Evolutionary conservation across 1,284 basidiomycete species (phyloP), one percentile per base, ranked within the genome.

Genomic region (Cutaneotrichosporon cavernicola): DNA sequence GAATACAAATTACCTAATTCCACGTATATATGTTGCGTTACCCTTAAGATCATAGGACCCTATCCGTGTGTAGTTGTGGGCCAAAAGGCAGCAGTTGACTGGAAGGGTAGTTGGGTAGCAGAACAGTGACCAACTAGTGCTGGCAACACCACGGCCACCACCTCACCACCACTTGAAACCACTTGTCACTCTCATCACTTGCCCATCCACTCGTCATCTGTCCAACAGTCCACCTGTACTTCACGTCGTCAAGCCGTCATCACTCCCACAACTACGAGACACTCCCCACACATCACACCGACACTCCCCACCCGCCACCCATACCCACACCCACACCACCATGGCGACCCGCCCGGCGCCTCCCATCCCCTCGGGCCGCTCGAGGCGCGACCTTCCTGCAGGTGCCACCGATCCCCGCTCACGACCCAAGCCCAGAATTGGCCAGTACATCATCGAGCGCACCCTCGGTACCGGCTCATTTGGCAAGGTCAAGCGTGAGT

Each of bases 401-500:
- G 65, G 55, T 31, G 52, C 55, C 18, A 55, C 58, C 56, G 64
- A 62, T 10, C 60, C 60, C 36, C 67, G 66, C 18, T 62, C 62
- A 2, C 67, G 72, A 11, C 71, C 74, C 36, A 76, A 78, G 61
- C 74, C 77, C 18, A 71, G 76, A 60, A 74, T 82, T 47, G 80
- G 80, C 30, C 79, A 80, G 71, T 83, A 84, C 63, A 79, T 82
- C 67, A 75, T 84, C 51, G 80, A 81, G 61, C 78, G 83, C 61
- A 85, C 84, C 1, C 74, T 85, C 10, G 85, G 85, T 0, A 82
- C 83, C 66, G 96, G 96, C 21, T 95, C 92, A 14, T 99, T 98
- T 81, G 96, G 95, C 64, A 97, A 97, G 81, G 96, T 99, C 77
- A 98, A 97, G 84, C 90, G 94, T 96, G 80, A 81, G 92, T 77